Evolutionary conservation across 1,139 yeast genomes (phyloP), one percentile per base, ranked within the genome.

Genomic region (Sugiyamaella xylanicola): DNA sequence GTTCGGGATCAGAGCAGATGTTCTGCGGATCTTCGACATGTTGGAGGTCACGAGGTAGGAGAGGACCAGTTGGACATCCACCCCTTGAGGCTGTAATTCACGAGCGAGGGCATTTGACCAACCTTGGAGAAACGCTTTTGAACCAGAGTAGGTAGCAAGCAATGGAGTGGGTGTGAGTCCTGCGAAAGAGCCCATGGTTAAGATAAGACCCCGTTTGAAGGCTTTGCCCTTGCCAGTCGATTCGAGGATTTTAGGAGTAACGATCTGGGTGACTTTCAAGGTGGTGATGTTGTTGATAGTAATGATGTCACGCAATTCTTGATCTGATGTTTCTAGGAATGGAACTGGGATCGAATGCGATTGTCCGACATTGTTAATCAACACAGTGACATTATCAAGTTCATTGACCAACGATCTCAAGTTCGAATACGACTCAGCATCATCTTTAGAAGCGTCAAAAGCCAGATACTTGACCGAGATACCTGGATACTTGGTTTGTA

Each of bases 181-280:
- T 53, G 96, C 96, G 69, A 93, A 93, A 1, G 98, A 92, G 39
- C 99, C 97, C 97, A 93, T 90, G 42, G 95, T 91, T 67, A 93
- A 76, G 59, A 95, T 82, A 66, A 93, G 80, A 41, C 96, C 96
- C 17, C 68, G 63, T 56, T 68, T 48, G 36, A 83, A 81, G 45
- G 86, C 81, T n/a, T 77, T 39, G 19, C 16, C 45, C 71, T 48
- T 48, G 20, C 51, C 44, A 19, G 48, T 44, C 8, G 54, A 42
- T 16, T 54, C 50, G 19, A 49, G 35, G 65, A 91, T 83, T 15
- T 75, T 69, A 42, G 97, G 97, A 4, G 86, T 78, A 40, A 91
- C 82, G 21, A 81, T 73, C 70, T 88, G 89, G 20, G 99, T 91
- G 62, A 91, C 82, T 64, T 85, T 83, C 65, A 93, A 80, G 16